Base-by-base conservation (phyloP, 495 filamentous ascomycete species). In the Xylaria palmicola region DNA sequence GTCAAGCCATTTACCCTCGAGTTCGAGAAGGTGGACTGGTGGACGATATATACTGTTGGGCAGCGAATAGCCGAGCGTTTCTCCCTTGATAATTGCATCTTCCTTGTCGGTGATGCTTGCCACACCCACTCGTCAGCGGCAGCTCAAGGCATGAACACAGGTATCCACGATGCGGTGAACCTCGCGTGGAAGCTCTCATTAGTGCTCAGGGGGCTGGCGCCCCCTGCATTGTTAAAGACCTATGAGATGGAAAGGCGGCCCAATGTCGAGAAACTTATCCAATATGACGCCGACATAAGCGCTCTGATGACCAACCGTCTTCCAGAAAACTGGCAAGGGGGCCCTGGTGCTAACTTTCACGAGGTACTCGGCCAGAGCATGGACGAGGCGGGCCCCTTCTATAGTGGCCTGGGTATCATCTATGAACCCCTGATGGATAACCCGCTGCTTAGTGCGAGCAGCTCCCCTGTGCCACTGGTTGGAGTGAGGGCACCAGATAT, bases 71-170 rank as follows among this genome's bases (percentile, higher is more conserved):
- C 83, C 1, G 66, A 70, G 12, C 64, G 58, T 5, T 84, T 82
- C 29, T 77, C 74, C 53, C 62, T 68, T 15, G 61, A 73, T 20
- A 61, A 68, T 13, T 72, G 78, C 4, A 68, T 86, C 3, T 77
- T 86, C 29, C 71, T 86, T 0, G 83, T 80, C 27, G 84, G 84
- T 13, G 84, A 86, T 68, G 79, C 85, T 5, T 83, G 82, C 3
- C 85, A 88, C 61, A 83, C 81, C 29, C 82, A 85, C 64, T 81
- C 77, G 34, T 83, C 84, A 0, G 78, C 76, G 0, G 83, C 81
- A 0, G 85, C 80, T 1, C 84, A 85, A 53, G 85, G 85, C 3
- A 81, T 87, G 77, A 88, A 88, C 63, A 81, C 81, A 0, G 84
- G 85, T 0, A 81, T 87, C 26, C 78, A 82, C 39, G 85, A 87